Evolutionary conservation across 148 eudicot genomes (phyloP).

Genomic region (Cornus florida): DNA sequence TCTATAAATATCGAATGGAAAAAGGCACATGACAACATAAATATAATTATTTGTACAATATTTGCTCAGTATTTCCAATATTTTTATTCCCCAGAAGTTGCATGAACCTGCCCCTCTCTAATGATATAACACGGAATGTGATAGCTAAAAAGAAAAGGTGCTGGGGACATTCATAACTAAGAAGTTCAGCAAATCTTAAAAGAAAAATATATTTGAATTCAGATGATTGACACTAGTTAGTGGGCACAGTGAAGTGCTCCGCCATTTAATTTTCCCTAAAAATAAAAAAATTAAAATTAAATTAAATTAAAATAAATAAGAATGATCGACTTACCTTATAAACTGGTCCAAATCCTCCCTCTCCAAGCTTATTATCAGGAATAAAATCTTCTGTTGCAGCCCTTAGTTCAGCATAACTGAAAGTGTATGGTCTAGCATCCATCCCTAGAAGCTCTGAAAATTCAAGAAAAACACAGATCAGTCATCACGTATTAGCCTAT

Average conservation of each 20-base stretch:
- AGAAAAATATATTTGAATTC: too few relatives aligned
- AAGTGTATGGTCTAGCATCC: conserved; percentile 57
- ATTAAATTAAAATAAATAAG: too few relatives aligned
- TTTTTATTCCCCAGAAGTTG: not conserved
- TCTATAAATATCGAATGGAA: too few relatives aligned
- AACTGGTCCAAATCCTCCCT: conserved; percentile 74
- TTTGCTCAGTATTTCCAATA: not conserved
- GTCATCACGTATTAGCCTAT: not conserved
- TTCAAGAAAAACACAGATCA: not conserved
- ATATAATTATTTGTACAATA: too few relatives aligned
- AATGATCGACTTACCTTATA: conserved; percentile 36
- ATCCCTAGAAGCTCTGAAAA: conserved; percentile 64
- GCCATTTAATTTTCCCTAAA: not conserved
- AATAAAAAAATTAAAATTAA: not conserved
- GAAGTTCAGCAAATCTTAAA: too few relatives aligned
- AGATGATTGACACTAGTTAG: too few relatives aligned
- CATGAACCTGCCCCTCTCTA: not conserved
- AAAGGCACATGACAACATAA: too few relatives aligned
- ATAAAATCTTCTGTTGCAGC: conserved; percentile 61
- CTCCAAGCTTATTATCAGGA: conserved; percentile 56
- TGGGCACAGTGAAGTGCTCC: not conserved
- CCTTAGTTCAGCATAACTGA: conserved; percentile 64
- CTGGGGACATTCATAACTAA: too few relatives aligned
- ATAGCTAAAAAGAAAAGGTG: too few relatives aligned
- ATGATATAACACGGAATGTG: too few relatives aligned